These are phyloP conservation scores for Sugiyamaella pinicola DNA, from an alignment of 1,139 yeast species.

Conservation along the genomic window DNA sequence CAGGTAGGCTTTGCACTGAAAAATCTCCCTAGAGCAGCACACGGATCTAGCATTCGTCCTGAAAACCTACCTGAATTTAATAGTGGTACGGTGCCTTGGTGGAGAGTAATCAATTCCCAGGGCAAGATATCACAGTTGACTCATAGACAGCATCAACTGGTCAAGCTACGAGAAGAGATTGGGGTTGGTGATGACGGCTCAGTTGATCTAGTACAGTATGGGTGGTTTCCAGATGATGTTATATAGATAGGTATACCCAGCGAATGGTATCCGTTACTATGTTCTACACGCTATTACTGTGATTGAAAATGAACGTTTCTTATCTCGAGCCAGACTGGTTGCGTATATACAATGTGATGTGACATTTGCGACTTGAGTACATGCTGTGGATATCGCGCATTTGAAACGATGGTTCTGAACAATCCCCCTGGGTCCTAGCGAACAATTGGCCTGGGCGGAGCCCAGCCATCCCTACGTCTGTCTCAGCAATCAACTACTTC, in stretches of 20 bases:
- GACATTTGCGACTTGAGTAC: no score
- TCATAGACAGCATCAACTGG: conserved; percentile 54
- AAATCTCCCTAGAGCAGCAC: conserved; percentile 43
- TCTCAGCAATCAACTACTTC: background rate
- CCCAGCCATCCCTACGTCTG: background rate
- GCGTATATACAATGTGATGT: no score
- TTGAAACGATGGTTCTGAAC: no score
- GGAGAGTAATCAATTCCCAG: conserved; percentile 67
- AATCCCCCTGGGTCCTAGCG: no score
- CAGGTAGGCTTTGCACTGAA: conserved; percentile 75
- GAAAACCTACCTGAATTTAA: conserved; percentile 39
- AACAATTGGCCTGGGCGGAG: background rate
- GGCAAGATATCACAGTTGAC: conserved; percentile 56
- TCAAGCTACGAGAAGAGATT: conserved; percentile 55
- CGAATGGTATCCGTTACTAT: background rate
- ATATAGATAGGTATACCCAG: conserved; percentile 24
- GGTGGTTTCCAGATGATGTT: conserved; percentile 75
- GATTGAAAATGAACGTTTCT: no score
- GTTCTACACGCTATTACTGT: no score
- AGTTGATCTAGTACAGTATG: conserved; percentile 52
- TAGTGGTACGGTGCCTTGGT: conserved; percentile 65
- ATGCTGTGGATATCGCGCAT: no score
- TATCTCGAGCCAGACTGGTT: no score
- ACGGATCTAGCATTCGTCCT: conserved; percentile 20
- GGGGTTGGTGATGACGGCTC: conserved; percentile 44